Evolutionary conservation across 2,329 filamentous ascomycete species (phyloP).

Genomic region (Monosporascus sp.): DNA sequence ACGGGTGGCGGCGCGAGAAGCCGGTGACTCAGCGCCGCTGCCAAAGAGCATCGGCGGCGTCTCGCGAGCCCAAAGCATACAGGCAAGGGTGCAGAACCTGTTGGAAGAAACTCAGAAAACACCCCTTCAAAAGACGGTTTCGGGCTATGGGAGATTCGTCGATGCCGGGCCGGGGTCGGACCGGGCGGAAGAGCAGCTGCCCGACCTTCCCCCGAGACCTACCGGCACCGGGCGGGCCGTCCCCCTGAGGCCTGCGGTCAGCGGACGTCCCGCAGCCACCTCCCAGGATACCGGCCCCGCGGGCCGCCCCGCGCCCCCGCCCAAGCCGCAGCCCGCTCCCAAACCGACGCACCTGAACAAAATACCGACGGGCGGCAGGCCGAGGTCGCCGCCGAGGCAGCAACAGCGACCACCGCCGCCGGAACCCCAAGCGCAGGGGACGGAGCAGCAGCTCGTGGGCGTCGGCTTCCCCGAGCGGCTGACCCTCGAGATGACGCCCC

Average conservation of each 20-base stretch:
- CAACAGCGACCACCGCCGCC: slow-evolving; percentile 13
- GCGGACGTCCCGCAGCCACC: slow-evolving; percentile 11
- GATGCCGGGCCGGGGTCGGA: slow-evolving; percentile 41
- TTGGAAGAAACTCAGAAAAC: slow-evolving; percentile 71
- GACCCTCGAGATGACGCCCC: slow-evolving; percentile 48
- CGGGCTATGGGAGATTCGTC: slow-evolving; percentile 87
- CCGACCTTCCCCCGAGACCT: slow-evolving; percentile 49
- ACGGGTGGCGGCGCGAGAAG: slow-evolving; percentile 61
- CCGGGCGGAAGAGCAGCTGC: slow-evolving; percentile 34
- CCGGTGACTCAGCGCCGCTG: slow-evolving; percentile 34
- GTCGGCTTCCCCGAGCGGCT: slow-evolving; percentile 44
- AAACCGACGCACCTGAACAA: slow-evolving; percentile 60
- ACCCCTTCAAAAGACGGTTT: slow-evolving; percentile 64
- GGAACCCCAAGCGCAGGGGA: slow-evolving; percentile 18
- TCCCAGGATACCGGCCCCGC: slow-evolving; percentile 13
- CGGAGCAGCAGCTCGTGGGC: slow-evolving; percentile 37
- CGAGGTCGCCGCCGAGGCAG: slow-evolving; percentile 43
- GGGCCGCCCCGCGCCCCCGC: slow-evolving; percentile 24
- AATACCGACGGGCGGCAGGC: slow-evolving; percentile 40
- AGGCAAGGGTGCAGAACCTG: slow-evolving; percentile 83
- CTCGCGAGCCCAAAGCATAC: slow-evolving; percentile 75
- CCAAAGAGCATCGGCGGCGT: slow-evolving; percentile 55
- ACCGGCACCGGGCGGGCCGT: slow-evolving; percentile 23
- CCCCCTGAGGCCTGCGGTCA: no score
- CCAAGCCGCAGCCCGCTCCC: slow-evolving; percentile 52